These are phyloP conservation scores for Ogataea glucozyma DNA, from an alignment of 805 yeast species.

Conservation along the genomic window DNA sequence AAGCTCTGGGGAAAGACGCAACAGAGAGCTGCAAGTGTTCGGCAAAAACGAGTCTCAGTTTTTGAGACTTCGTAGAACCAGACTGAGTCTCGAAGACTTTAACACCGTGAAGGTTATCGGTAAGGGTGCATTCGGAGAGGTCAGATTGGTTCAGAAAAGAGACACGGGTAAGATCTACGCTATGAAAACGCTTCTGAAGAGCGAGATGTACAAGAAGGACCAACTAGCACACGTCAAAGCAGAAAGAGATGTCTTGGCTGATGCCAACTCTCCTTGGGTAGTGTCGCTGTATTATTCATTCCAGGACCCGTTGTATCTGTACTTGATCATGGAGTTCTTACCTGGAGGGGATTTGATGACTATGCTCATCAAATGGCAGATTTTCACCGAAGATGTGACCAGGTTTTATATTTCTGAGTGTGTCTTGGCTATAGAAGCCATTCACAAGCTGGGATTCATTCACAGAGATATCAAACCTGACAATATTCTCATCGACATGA, in stretches of 20 bases:
- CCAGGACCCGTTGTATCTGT: constrained; percentile 74
- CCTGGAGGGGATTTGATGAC: constrained; percentile 93
- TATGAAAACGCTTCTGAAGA: constrained; percentile 87
- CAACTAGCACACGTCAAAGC: constrained; percentile 95
- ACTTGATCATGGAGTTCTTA: constrained; percentile 76
- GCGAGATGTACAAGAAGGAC: constrained; percentile 93
- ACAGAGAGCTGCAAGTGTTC: constrained; percentile 74
- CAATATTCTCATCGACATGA: constrained; percentile 68
- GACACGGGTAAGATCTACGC: constrained; percentile 93
- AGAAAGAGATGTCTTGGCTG: constrained; percentile 92
- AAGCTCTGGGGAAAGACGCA: constrained; percentile 81
- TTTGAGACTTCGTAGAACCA: constrained; percentile 79
- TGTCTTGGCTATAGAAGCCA: constrained; percentile 91
- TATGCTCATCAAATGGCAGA: constrained; percentile 92
- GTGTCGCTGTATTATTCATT: constrained; percentile 80
- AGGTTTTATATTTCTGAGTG: constrained; percentile 95
- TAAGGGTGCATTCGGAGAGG: constrained; percentile 98
- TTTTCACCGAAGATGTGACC: constrained; percentile 89
- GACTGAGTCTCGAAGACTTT: constrained; percentile 80
- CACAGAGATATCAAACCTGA: constrained; percentile 98
- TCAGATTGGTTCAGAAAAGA: constrained; percentile 85
- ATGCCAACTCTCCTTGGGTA: constrained; percentile 86
- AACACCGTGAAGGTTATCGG: constrained; percentile 88
- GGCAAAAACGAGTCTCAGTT: constrained; percentile 90
- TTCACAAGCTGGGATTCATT: constrained; percentile 89